A percentile compares a stretch with the other conserved stretches of the same genome.
Evolutionary conservation across 2,329 filamentous ascomycete genomes (phyloP).

Genomic region (Tolypocladium ovalisporum): DNA sequence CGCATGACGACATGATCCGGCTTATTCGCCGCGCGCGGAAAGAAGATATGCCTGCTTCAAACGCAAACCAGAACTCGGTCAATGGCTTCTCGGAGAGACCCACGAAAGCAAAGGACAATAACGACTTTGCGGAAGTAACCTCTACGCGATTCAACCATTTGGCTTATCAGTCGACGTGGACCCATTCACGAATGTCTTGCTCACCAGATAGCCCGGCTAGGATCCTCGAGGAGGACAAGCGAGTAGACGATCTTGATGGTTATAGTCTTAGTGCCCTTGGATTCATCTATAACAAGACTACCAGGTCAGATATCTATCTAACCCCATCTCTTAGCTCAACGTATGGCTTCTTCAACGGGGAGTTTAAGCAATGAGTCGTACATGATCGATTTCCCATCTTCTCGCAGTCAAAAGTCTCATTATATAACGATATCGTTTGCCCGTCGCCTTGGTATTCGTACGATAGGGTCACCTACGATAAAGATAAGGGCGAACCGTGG

Average conservation of each 20-base stretch:
- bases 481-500: constrained; percentile 62
- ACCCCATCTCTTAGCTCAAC: constrained; percentile 68
- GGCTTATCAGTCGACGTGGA: constrained; percentile 84
- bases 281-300: constrained; percentile 80
- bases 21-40: constrained; percentile 58
- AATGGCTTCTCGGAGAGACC: constrained; percentile 65
- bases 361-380: too few species aligned
- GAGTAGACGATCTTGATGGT: constrained; percentile 52
- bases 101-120: constrained; percentile 58
- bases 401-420: constrained; percentile 88
- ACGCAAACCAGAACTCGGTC: constrained; percentile 37
- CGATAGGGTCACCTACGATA: constrained; percentile 74
- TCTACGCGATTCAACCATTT: constrained; percentile 83
- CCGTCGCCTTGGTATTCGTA: constrained; percentile 97
- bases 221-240: constrained; percentile 54
- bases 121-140: constrained; percentile 62
- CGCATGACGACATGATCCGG: constrained; percentile 66
- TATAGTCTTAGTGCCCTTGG: constrained; percentile 67
- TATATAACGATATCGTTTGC: constrained; percentile 91
- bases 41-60: constrained; percentile 51
- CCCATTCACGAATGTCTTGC: constrained; percentile 84
- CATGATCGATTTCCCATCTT: constrained; percentile 92
- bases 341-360: constrained; percentile 88
- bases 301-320: constrained; percentile 83
- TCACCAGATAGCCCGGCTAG: constrained; percentile 69